A percentile compares a stretch with the other conserved stretches of the same genome.
These are phyloP conservation scores for Tuber melanosporum DNA, from an alignment of 495 filamentous ascomycete species.

Conservation along the genomic window DNA sequence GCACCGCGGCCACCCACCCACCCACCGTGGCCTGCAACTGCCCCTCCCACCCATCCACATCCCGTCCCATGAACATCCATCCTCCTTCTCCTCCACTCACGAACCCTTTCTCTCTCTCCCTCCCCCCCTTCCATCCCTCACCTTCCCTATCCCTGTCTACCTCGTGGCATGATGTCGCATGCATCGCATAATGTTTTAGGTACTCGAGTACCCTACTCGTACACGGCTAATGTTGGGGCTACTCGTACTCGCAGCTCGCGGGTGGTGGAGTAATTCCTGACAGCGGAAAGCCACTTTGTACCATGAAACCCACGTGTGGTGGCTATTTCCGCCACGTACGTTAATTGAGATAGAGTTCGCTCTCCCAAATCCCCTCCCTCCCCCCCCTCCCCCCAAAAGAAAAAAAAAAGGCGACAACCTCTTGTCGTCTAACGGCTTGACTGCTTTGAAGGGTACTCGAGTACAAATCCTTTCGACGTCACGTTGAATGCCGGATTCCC, in stretches of 20 bases:
- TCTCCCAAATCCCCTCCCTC: background rate
- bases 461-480: background rate
- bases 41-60: background rate
- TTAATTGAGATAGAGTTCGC: background rate
- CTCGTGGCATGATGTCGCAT: constrained; percentile 2
- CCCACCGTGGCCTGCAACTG: background rate
- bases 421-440: background rate
- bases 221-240: background rate
- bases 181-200: background rate
- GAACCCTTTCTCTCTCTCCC: background rate
- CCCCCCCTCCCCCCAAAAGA: background rate
- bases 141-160: background rate
- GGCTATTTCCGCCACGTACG: background rate
- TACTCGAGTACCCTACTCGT: background rate
- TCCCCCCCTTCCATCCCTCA: background rate
- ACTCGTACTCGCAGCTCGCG: background rate
- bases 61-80: background rate
- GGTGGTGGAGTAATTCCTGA: background rate
- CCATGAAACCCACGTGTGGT: constrained; percentile 3
- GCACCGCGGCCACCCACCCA: constrained; percentile 1
- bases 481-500: background rate
- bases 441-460: background rate
- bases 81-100: background rate
- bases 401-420: background rate
- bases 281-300: constrained; percentile 2